Evolutionary conservation across 2,329 filamentous ascomycete genomes (phyloP).

Genomic region (Huntiella bhutanensis): DNA sequence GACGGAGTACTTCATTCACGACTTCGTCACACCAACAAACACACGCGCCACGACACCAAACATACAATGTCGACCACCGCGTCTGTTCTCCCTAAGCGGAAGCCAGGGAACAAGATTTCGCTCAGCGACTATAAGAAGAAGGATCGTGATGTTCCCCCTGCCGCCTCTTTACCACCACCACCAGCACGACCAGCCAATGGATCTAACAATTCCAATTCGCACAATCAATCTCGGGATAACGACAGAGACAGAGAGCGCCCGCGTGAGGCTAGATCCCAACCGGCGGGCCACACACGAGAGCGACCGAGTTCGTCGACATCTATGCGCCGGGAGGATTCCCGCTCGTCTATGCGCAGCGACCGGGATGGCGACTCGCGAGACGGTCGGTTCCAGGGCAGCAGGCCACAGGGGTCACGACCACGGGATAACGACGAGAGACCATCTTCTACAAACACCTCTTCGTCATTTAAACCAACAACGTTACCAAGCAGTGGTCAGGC

Average conservation of each 20-base stretch:
- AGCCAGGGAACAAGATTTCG: constrained; percentile 31
- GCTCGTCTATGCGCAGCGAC: not conserved
- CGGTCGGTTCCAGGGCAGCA: too few relatives aligned
- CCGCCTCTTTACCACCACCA: not conserved
- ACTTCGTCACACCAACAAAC: too few relatives aligned
- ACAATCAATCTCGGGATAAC: constrained; percentile 1
- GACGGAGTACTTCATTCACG: too few relatives aligned
- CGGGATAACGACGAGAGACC: too few relatives aligned
- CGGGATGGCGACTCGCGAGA: not conserved
- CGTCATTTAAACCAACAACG: too few relatives aligned
- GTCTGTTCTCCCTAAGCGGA: constrained; percentile 27
- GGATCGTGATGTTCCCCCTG: constrained; percentile 12
- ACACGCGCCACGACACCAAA: constrained; percentile 33
- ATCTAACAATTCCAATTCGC: not conserved
- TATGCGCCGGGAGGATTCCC: constrained; percentile 1
- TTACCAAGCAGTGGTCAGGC: too few relatives aligned
- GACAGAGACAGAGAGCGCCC: constrained; percentile 4
- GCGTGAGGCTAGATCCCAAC: not conserved
- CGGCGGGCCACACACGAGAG: not conserved
- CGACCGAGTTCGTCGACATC: not conserved
- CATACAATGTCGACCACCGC: constrained; percentile 20
- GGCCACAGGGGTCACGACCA: too few relatives aligned
- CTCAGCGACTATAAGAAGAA: constrained; percentile 41
- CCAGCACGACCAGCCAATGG: not conserved
- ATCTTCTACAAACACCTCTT: too few relatives aligned